Conservation (phyloP, 176 grass and related monocot species). For the Coix lacrymajobi region DNA sequence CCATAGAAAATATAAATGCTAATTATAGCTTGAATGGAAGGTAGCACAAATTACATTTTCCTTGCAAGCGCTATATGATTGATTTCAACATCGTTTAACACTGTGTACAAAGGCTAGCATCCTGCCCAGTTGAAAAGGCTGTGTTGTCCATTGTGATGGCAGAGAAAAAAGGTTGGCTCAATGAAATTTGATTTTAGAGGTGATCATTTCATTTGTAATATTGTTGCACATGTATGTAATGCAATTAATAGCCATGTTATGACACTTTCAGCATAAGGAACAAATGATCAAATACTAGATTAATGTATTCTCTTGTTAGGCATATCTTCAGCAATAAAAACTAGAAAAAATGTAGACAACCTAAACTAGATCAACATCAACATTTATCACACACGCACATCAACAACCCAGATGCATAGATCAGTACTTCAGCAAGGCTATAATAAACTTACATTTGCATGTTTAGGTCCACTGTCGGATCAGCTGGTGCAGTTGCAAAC, state of each 20-base stretch:
- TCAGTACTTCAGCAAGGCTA: neutral
- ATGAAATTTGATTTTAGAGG: neutral
- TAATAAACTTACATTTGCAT: constrained; percentile 81
- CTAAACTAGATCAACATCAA: neutral
- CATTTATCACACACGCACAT: neutral
- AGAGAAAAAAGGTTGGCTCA: neutral
- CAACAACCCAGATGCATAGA: neutral
- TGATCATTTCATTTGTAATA: neutral
- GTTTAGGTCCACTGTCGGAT: constrained; percentile 91
- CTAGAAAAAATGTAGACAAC: neutral
- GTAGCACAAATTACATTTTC: neutral
- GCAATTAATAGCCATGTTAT: neutral
- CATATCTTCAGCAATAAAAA: constrained; percentile 16
- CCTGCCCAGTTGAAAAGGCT: neutral
- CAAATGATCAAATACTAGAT: neutral
- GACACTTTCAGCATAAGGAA: neutral
- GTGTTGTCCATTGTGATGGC: neutral
- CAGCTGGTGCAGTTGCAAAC: constrained; percentile 59
- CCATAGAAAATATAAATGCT: neutral
- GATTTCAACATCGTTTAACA: neutral
- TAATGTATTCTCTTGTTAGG: neutral
- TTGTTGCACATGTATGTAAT: neutral
- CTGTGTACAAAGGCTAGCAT: neutral
- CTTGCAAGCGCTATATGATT: neutral
- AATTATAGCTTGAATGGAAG: neutral